Base-by-base conservation (phyloP, 257 asterid genomes). In the Przewalskia tangutica region DNA sequence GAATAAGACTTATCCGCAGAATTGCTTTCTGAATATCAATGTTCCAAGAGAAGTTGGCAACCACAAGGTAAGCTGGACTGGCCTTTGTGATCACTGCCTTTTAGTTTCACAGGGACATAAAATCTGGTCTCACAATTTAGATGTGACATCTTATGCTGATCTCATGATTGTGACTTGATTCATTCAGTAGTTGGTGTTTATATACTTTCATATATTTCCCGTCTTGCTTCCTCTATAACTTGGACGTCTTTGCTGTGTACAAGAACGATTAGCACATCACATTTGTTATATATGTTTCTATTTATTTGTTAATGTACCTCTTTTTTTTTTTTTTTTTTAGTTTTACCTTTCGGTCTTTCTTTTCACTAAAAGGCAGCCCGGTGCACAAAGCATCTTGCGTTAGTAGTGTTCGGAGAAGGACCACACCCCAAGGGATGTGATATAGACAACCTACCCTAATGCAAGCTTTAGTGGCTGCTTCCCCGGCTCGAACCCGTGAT, bases 1-100 rank as follows among this genome's bases (percentile, higher is more conserved):
- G 88, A 90, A 86, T 48, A 87, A 85, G 71, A 85, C 89, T 55
- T 91, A 89, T 85, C 93, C 94, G 17, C 84, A 6, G 68, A 89
- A 85, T 82, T 88, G 94, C 87, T 94, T 94, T 83, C 89, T 94
- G 63, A 94, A 94, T 77, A 87, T 91, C 51, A 89, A 94, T 82
- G 89, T 94, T 73, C 98, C 97, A 68, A 83, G 93, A 40, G 82
- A 91, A 89, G 97, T 93, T 77, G 81, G 64, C 34, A 90, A 90
- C 88, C 91, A 90, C 83, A 91, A 94, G 97, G 98, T 94, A 80
- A 79, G 64, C 20, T n/a, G 27, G n/a, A 80, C 14, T 13, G 38
- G 42, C 79, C 54, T 8, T 44, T 6, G 17, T n/a, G 18, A n/a
- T 2, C 55, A 40, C 40, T 40, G 34, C 34, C 16, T 17, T 68